Percentiles rank a stretch among this genome's conserved stretches.
Conservation (phyloP, 306 rosid species). For the Cicer yamashitae region DNA sequence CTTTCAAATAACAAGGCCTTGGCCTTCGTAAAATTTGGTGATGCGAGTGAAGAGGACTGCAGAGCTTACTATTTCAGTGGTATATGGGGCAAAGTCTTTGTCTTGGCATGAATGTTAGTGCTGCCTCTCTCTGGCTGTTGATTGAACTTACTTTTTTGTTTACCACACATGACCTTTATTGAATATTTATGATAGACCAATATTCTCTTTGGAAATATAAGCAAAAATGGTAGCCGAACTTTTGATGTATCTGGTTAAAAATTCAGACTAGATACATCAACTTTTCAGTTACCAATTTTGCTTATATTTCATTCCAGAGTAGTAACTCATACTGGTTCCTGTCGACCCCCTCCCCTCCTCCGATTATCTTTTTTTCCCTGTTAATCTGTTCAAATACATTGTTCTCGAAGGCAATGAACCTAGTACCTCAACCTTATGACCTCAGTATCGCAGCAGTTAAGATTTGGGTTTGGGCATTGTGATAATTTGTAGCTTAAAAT, state of each 20-base stretch:
- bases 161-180: constrained; percentile 3
- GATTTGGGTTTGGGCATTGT: constrained; percentile 1
- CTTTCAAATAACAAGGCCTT: not conserved
- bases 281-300: too few relatives aligned
- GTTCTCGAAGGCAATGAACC: not conserved
- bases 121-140: not conserved
- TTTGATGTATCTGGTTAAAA: too few relatives aligned
- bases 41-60: not conserved
- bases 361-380: constrained; percentile 1
- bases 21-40: not conserved
- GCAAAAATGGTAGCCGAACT: too few relatives aligned
- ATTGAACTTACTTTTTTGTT: not conserved
- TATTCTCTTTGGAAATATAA: too few relatives aligned
- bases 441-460: not conserved
- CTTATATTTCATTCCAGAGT: too few relatives aligned
- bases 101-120: constrained; percentile 8
- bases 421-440: constrained; percentile 12
- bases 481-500: constrained; percentile 30
- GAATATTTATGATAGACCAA: not conserved
- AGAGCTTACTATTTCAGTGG: not conserved
- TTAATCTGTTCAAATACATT: not conserved
- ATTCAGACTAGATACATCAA: too few relatives aligned
- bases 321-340: not conserved
- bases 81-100: not conserved
- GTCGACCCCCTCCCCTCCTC: not conserved